Conservation (phyloP, 2,329 filamentous ascomycete genomes). For the Colletotrichum lindemuthianum region DNA sequence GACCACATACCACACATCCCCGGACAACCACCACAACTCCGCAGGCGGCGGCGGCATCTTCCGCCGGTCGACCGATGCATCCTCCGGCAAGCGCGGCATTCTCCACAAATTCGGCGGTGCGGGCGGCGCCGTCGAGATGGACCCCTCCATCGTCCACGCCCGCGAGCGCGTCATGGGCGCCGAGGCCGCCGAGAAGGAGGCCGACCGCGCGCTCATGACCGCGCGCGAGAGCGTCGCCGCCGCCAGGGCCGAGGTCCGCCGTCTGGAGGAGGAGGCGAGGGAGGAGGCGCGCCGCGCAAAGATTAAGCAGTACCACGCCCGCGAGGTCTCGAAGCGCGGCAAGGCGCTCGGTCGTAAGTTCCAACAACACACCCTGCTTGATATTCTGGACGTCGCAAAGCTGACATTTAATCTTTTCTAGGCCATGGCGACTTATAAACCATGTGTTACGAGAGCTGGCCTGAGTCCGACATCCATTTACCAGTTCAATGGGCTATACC, state of each 20-base stretch:
- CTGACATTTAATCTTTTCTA: not conserved
- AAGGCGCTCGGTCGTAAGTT: constrained; percentile 74
- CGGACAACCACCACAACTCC: constrained; percentile 30
- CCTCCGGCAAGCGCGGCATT: constrained; percentile 49
- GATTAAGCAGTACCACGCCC: constrained; percentile 74
- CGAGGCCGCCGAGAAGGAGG: constrained; percentile 71
- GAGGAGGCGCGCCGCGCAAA: constrained; percentile 73
- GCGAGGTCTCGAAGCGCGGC: constrained; percentile 73
- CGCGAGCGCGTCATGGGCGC: constrained; percentile 70
- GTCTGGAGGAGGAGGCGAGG: constrained; percentile 71
- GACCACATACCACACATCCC: constrained; percentile 40
- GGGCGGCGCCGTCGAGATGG: constrained; percentile 55
- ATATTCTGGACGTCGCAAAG: not conserved
- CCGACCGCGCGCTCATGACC: constrained; percentile 69
- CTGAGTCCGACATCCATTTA: too few relatives aligned
- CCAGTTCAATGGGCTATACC: too few relatives aligned
- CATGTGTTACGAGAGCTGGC: too few relatives aligned
- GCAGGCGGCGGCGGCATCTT: constrained; percentile 40
- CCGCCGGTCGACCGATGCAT: constrained; percentile 42
- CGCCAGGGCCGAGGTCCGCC: constrained; percentile 70
- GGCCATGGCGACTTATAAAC: constrained; percentile 26
- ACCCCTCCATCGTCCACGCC: constrained; percentile 70
- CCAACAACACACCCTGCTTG: not conserved
- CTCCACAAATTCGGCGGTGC: constrained; percentile 58
- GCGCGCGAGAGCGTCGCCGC: constrained; percentile 69